Percentiles rank a stretch among this genome's conserved stretches.
Evolutionary conservation across 768 basidiomycete species (phyloP).

Genomic region (Phylloporus scabripes): DNA sequence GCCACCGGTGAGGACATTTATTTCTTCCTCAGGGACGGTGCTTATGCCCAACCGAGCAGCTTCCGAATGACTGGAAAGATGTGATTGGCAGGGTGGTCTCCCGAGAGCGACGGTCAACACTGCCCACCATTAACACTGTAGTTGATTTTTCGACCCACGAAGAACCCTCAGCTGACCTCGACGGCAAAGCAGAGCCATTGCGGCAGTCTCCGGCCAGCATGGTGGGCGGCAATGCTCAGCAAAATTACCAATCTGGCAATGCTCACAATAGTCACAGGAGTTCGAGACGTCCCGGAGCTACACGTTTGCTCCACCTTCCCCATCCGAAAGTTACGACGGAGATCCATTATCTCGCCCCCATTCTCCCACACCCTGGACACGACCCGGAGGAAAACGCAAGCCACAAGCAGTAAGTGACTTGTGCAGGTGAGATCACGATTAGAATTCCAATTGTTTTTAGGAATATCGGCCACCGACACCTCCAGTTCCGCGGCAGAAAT

Average conservation of each 20-base stretch:
- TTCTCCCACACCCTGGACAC: constrained; percentile 33
- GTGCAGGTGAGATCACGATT: neutral
- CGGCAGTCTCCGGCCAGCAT: constrained; percentile 31
- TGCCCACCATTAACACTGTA: constrained; percentile 31
- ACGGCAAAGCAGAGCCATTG: constrained; percentile 25
- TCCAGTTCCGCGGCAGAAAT: constrained; percentile 40
- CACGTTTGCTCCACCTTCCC: constrained; percentile 31
- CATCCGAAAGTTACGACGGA: constrained; percentile 31
- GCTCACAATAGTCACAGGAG: constrained; percentile 30
- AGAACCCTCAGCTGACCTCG: constrained; percentile 18
- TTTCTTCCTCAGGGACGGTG: neutral
- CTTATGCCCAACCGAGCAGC: constrained; percentile 18
- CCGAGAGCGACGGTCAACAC: constrained; percentile 26
- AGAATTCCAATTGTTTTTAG: constrained; percentile 25
- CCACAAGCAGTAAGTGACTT: constrained; percentile 22
- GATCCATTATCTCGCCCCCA: constrained; percentile 32
- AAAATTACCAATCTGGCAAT: constrained; percentile 20
- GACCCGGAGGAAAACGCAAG: constrained; percentile 22
- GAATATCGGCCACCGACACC: constrained; percentile 57
- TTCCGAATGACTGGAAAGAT: constrained; percentile 34
- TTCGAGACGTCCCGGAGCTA: constrained; percentile 28
- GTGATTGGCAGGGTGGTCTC: constrained; percentile 30
- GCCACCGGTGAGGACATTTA: constrained; percentile 27
- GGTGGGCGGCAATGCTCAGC: constrained; percentile 29
- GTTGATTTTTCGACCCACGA: constrained; percentile 28